Base-by-base conservation (phyloP, 139 green algal species). In the Chlamydomonas incerta region DNA sequence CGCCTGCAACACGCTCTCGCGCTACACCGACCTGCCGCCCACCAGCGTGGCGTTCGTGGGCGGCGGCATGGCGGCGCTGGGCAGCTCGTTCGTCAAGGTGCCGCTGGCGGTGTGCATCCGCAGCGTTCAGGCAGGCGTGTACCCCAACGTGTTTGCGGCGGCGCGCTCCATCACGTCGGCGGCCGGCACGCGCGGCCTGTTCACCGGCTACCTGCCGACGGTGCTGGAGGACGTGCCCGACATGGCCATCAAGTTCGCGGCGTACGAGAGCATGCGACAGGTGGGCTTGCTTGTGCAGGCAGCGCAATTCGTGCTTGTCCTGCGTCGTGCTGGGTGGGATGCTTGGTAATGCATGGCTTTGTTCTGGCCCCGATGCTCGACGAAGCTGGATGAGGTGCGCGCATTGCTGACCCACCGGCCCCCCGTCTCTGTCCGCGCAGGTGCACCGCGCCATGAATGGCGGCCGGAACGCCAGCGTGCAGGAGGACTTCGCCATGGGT, bases 201-300 rank as follows among this genome's bases (percentile, higher is more conserved):
- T 96, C 90, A 96, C 94, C 14, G 95, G 95, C 33, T 98, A 94
- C 81, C 58, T 95, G 50, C 95, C 95, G 58, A 97, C 95, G 0
- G 81, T 98, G 73, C 89, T 98, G 68, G 95, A 98, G 86, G 95
- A 98, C 85, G 92, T 97, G 13, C 95, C 95, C 21, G 95, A 98
- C 92, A 98, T 97, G 94, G 95, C 95, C 14, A 89, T 97, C 88
- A 98, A 98, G 88, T 98, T 98, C 90, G 95, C 95, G 20, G 90
- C 87, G 3, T 98, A 97, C 72, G 95, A 98, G 90, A 87, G 87
- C 24, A 84, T 97, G 91, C 88, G 94, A 31, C 80, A 92, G 74
- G 41, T 50, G 41, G n/a, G n/a, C n/a, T n/a, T n/a, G n/a, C n/a
- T n/a, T n/a, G n/a, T n/a, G n/a, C n/a, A n/a, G n/a, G n/a, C n/a